A percentile compares a stretch with the other conserved stretches of the same genome.
Evolutionary conservation across 805 yeast species (phyloP).

Genomic region (Zygosaccharomyces gambellarensis): DNA sequence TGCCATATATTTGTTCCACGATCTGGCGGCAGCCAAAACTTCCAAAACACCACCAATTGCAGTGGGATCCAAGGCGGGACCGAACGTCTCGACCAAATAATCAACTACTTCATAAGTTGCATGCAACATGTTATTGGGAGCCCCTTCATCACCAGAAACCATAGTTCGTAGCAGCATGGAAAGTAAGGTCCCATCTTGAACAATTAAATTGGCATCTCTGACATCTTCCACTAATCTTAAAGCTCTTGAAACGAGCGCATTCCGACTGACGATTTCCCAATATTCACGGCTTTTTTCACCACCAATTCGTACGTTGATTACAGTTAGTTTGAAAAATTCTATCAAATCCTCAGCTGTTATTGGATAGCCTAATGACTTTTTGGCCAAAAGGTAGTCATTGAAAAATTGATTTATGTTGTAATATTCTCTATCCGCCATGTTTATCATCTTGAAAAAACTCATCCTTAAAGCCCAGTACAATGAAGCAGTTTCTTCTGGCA

Average conservation of each 20-base stretch:
- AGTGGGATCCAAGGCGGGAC: conserved; percentile 7
- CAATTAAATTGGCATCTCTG: conserved; percentile 6
- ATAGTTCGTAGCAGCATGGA: conserved; percentile 19
- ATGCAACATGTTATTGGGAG: conserved; percentile 11
- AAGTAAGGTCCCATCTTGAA: conserved; percentile 20
- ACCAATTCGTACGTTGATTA: conserved; percentile 5
- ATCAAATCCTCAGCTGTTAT: conserved; percentile 19
- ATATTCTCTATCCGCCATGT: conserved; percentile 10
- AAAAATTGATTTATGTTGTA: conserved; percentile 12
- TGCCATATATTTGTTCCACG: conserved; percentile 22
- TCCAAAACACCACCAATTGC: conserved; percentile 19
- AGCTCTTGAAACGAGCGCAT: conserved; percentile 10
- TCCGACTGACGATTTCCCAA: conserved; percentile 14
- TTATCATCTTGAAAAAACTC: conserved; percentile 17
- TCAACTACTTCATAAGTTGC: conserved; percentile 22
- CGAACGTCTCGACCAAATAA: conserved; percentile 7
- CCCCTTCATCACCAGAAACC: conserved; percentile 10
- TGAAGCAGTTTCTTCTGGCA: conserved; percentile 11
- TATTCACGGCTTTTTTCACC: conserved; percentile 10
- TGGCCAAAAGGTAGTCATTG: conserved; percentile 20
- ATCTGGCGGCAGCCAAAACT: conserved; percentile 16
- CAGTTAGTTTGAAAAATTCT: conserved; percentile 15
- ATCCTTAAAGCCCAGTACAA: conserved; percentile 23
- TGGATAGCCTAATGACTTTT: conserved; percentile 16
- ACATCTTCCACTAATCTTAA: conserved; percentile 14